phyloP scores from a whole-genome alignment of 2,329 filamentous ascomycete species.

The Xylariaceae sp. region DNA sequence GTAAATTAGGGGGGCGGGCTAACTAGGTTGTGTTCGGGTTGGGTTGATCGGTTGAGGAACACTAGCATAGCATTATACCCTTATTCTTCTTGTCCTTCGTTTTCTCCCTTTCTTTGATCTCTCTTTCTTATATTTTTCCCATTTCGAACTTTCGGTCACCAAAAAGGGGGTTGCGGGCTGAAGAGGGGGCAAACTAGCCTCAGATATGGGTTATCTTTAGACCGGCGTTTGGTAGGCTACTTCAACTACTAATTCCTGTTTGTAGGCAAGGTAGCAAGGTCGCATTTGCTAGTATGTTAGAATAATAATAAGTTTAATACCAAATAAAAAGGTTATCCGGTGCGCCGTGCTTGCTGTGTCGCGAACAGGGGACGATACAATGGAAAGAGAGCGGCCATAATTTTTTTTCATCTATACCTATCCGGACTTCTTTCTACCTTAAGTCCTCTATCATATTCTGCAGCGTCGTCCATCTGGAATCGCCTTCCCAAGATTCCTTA shows the following conservation, averaged over 20 bases:
- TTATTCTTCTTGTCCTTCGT: constrained; percentile 7
- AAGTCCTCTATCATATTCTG: constrained; percentile 63
- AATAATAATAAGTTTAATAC: constrained; percentile 8
- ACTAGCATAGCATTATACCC: constrained; percentile 32
- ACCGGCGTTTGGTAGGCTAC: not conserved
- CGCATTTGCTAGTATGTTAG: constrained; percentile 7
- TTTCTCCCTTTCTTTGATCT: not conserved
- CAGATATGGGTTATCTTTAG: not conserved
- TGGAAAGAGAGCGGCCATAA: not conserved
- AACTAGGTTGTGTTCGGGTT: not conserved
- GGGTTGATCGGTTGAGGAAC: not conserved
- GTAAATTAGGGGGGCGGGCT: not conserved
- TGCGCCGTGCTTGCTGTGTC: not conserved
- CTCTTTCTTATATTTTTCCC: not conserved
- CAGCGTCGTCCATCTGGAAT: constrained; percentile 69
- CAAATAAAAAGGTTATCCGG: too few species aligned
- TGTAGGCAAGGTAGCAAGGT: not conserved
- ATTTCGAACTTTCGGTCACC: not conserved
- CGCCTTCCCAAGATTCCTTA: constrained; percentile 83
- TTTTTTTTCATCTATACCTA: not conserved
- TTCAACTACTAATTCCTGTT: not conserved
- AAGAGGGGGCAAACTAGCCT: too few species aligned
- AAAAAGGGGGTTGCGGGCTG: not conserved
- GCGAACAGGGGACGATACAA: not conserved
- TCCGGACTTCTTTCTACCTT: constrained; percentile 40